Base-by-base conservation (phyloP, 2,329 filamentous ascomycete genomes). In the Botryotinia convoluta region DNA sequence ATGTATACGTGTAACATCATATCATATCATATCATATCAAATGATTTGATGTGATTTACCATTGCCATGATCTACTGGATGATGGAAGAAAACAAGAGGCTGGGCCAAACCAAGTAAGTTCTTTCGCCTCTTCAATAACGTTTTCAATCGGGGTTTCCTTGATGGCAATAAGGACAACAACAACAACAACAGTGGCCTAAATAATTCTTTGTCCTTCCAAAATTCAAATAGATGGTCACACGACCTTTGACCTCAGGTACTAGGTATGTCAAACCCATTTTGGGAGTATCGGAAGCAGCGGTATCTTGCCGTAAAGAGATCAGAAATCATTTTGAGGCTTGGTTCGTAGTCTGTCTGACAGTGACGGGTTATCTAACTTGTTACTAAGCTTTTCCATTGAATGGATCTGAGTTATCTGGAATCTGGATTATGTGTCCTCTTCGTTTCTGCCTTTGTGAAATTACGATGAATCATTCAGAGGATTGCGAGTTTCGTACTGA, bases 11-110 rank as follows among this genome's bases (percentile, higher is more conserved):
- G 45, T 39, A 68, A 42, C 22, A 32, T 29, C 16, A 22, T 39
- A 29, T 64, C 61, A 64, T 26, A n/a, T 61, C 59, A 61, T 29
- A 22, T 14, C 32, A 29, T 29, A 29, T 64, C 61, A 44, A 64
- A 63, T 63, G 61, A 63, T 63, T 32, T 63, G 37, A 44, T 20
- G 39, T 12, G 37, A 63, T 42, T 18, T 9, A n/a, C 48, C 22
- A 51, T 51, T n/a, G 48, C 14, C 8, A 32, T 44, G 39, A 64
- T 64, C 39, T 64, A 37, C n/a, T 8, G 32, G 44, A 37, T 35
- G 63, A 65, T 35, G 63, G 37, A 51, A 65, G 44, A 67, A 51
- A 37, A 67, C 48, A 29, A 67, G 45, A 54, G 63, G 63, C 63
- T 67, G 64, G 45, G 35, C 64, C 64, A 54, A 48, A 32, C 45